Base-by-base conservation (phyloP, 1,139 yeast species). In the Diutina siamensis region DNA sequence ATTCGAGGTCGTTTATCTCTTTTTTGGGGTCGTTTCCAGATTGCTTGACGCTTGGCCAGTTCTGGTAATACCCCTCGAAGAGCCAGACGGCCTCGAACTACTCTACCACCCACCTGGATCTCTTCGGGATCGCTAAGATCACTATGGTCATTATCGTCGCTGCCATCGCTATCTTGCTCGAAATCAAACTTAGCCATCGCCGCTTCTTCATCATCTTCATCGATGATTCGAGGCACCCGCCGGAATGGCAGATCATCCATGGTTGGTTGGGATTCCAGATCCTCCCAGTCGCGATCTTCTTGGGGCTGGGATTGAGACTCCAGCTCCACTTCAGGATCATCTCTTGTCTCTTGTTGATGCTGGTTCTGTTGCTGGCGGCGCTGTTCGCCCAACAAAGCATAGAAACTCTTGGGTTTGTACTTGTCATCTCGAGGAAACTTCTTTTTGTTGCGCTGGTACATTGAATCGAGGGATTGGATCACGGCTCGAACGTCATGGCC, bases 391-490 rank as follows among this genome's bases (percentile, higher is more conserved):
- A 68, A 50, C 33, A 65, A 64, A 0, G 62, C 54, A 50, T 67
- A 70, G 50, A 71, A 71, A 50, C 60, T 68, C 48, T 65, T 66
- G 8, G 68, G 56, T 46, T 58, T 61, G 50, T 62, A 71, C 44
- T 67, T 62, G 21, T 69, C 73, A 46, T 71, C 75, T 13, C 57
- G 55, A 1, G 74, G 74, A 46, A 66, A 62, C 31, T 56, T 49
- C 34, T 53, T 51, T 50, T 68, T 69, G 44, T 61, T 53, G 44
- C 54, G 56, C 35, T 63, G 47, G 49, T 71, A 71, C 40, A 63
- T 56, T 40, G 60, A 61, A 52, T 71, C 71, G 44, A 71, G 56
- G 21, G 60, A 58, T 48, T 58, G 62, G 15, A 70, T 59, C 44
- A 71, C 67, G 1, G 54, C 54, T 36, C 62, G 65, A 18, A 68